A percentile compares a stretch with the other conserved stretches of the same genome.
Evolutionary conservation across 345 rosid species (phyloP).

Genomic region (Populus alba): DNA sequence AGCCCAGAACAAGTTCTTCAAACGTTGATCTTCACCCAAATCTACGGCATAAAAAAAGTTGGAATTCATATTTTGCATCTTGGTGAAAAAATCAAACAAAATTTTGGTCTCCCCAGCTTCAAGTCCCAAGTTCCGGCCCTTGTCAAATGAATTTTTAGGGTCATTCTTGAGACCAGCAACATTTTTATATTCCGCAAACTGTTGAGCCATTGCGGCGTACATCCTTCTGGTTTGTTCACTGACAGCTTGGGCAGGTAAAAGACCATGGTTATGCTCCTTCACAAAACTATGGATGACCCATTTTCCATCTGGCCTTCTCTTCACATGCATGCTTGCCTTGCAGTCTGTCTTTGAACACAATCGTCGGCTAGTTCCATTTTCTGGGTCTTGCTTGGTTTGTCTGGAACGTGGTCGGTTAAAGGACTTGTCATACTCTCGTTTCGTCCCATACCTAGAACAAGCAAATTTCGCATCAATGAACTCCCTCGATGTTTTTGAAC

Average conservation of each 20-base stretch:
- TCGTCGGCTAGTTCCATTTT: constrained; percentile 51
- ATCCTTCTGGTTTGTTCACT: constrained; percentile 69
- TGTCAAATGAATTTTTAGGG: constrained; percentile 44
- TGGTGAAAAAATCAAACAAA: constrained; percentile 47
- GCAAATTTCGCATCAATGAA: constrained; percentile 77
- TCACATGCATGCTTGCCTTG: constrained; percentile 78
- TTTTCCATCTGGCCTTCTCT: constrained; percentile 60
- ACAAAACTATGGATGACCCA: constrained; percentile 68
- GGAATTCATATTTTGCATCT: constrained; percentile 50
- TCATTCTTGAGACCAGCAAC: constrained; percentile 48
- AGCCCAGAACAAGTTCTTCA: constrained; percentile 60
- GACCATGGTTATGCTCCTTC: constrained; percentile 70
- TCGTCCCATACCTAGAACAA: constrained; percentile 68
- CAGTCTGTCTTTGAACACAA: constrained; percentile 62
- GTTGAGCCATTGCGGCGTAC: constrained; percentile 72
- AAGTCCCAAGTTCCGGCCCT: constrained; percentile 40
- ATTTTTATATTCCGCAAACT: constrained; percentile 62
- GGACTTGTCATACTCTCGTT: constrained; percentile 60
- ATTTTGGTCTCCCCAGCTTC: constrained; percentile 52
- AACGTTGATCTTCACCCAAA: constrained; percentile 54
- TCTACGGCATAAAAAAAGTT: constrained; percentile 68
- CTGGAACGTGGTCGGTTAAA: constrained; percentile 51
- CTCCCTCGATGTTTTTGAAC: constrained; percentile 63
- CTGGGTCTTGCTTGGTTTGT: constrained; percentile 58
- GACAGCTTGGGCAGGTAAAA: constrained; percentile 69